A percentile compares a stretch with the other conserved stretches of the same genome.
Conservation (phyloP, 208 protist genomes). For the Leishmania aethiopica region DNA sequence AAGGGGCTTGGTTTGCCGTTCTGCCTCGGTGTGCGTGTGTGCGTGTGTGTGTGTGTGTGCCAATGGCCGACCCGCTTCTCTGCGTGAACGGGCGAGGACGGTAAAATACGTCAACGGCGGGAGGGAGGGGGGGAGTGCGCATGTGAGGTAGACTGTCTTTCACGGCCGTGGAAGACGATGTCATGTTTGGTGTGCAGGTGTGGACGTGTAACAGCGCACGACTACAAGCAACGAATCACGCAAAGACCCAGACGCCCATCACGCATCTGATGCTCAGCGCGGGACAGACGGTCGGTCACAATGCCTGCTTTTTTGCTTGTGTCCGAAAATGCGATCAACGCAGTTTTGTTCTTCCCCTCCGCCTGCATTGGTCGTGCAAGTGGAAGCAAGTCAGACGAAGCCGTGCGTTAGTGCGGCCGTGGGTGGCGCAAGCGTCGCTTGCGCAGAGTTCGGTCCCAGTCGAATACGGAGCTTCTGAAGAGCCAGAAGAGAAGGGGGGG, state of each 20-base stretch:
- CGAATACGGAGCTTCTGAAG: background rate
- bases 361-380: too few relatives aligned
- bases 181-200: background rate
- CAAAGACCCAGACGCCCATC: background rate
- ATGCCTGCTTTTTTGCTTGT: too few relatives aligned
- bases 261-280: background rate
- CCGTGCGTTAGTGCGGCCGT: background rate
- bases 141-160: background rate
- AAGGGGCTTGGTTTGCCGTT: background rate
- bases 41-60: conserved; percentile 7
- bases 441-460: background rate
- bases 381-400: background rate
- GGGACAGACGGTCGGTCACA: background rate
- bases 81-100: background rate
- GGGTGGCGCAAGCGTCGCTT: background rate
- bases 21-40: background rate
- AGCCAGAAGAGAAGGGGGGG: background rate
- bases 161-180: background rate
- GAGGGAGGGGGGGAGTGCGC: background rate
- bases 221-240: background rate
- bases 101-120: background rate
- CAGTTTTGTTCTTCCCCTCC: background rate
- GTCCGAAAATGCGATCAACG: background rate
- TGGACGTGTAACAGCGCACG: background rate
- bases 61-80: background rate